phyloP scores from a whole-genome alignment of 2,329 filamentous ascomycete genomes.

The Fusarium algeriense region DNA sequence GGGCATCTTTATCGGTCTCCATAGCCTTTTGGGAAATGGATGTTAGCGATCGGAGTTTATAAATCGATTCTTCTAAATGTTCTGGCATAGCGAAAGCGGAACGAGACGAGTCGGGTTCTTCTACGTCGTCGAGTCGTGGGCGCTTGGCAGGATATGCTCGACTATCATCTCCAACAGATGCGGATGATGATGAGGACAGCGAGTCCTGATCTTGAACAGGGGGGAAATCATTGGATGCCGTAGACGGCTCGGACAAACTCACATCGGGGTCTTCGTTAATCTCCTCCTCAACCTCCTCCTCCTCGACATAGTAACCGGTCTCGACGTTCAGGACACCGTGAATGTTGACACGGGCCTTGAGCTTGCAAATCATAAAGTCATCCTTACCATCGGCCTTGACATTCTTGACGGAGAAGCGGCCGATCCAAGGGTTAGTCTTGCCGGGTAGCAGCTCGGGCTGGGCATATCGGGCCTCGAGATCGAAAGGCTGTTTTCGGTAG shows the following conservation, averaged over 20 bases:
- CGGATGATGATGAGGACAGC: constrained; percentile 27
- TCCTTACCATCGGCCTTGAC: constrained; percentile 94
- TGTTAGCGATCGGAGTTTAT: constrained; percentile 45
- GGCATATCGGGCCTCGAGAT: constrained; percentile 93
- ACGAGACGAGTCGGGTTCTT: not conserved
- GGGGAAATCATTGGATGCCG: constrained; percentile 5
- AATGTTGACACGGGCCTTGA: constrained; percentile 96
- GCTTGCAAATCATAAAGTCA: constrained; percentile 99
- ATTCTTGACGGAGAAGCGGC: constrained; percentile 96
- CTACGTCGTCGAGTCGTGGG: constrained; percentile 29
- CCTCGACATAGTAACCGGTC: constrained; percentile 97
- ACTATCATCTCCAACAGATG: constrained; percentile 34
- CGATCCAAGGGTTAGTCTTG: constrained; percentile 94
- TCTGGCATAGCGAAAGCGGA: constrained; percentile 11
- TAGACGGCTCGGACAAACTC: constrained; percentile 58
- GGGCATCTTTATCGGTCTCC: constrained; percentile 81
- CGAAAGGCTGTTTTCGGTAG: constrained; percentile 97
- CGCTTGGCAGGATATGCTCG: constrained; percentile 33
- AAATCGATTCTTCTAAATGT: constrained; percentile 6
- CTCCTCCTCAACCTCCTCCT: constrained; percentile 96
- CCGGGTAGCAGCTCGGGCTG: constrained; percentile 88
- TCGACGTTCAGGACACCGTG: constrained; percentile 97
- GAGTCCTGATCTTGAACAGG: not conserved
- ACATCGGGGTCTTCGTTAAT: constrained; percentile 83
- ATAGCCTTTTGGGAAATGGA: constrained; percentile 71